phyloP scores from a whole-genome alignment of 495 filamentous ascomycete genomes.

The Penicillium subrubescens region DNA sequence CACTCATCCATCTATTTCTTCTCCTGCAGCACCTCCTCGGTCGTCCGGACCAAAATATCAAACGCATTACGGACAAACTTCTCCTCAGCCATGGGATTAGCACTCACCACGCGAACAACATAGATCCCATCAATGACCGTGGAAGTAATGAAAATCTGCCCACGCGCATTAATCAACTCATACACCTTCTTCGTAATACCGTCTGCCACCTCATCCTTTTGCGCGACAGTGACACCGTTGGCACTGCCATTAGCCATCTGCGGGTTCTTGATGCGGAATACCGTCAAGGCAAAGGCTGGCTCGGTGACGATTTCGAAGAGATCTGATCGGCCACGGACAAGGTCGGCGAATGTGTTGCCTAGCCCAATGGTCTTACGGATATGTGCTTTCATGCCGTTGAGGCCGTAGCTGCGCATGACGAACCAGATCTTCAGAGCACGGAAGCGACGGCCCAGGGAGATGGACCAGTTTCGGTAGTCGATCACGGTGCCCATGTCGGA shows the following conservation, averaged over 20 bases:
- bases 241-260: conserved; percentile 25
- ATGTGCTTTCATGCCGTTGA: conserved; percentile 73
- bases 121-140: conserved; percentile 75
- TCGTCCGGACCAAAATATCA: conserved; percentile 69
- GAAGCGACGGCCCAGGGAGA: conserved; percentile 93
- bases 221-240: conserved; percentile 23
- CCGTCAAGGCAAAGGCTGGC: conserved; percentile 79
- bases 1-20: conserved; percentile 7
- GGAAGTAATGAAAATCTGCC: conserved; percentile 84
- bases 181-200: conserved; percentile 74
- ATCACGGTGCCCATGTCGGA: conserved; percentile 84
- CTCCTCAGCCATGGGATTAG: conserved; percentile 68
- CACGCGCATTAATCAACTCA: conserved; percentile 71
- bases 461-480: conserved; percentile 98
- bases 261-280: conserved; percentile 58
- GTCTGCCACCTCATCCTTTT: conserved; percentile 58
- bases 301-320: conserved; percentile 76
- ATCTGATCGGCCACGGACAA: conserved; percentile 62
- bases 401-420: conserved; percentile 84
- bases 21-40: conserved; percentile 58
- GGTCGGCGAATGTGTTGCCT: conserved; percentile 68
- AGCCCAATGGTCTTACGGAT: conserved; percentile 66
- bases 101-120: conserved; percentile 80
- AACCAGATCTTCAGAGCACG: conserved; percentile 95
- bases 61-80: conserved; percentile 74